Percentiles rank a stretch among this genome's conserved stretches.
Evolutionary conservation across 1,139 yeast genomes (phyloP).

Genomic region (Magnusiomyces fungicola): DNA sequence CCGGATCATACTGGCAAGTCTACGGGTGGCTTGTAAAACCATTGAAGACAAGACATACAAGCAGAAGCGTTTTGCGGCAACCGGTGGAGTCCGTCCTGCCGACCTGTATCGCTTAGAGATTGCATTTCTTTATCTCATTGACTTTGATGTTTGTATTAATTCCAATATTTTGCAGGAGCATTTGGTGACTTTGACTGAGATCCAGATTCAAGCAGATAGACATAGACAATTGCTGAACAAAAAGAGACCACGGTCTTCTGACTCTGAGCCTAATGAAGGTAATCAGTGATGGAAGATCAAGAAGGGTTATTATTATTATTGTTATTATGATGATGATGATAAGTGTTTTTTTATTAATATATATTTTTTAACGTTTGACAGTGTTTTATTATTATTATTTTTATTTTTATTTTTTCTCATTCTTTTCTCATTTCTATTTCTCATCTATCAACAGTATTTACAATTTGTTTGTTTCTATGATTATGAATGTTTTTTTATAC

Average conservation of each 20-base stretch:
- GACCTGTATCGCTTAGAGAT: conserved; percentile 44
- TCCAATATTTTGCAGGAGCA: conserved; percentile 25
- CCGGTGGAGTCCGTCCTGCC: conserved; percentile 42
- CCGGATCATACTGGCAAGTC: conserved; percentile 42
- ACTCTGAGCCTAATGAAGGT: no score
- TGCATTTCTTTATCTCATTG: conserved; percentile 37
- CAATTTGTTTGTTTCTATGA: no score
- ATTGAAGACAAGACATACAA: conserved; percentile 47
- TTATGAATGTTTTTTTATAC: no score
- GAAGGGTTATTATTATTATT: no score
- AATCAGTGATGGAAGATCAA: no score
- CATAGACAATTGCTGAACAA: conserved; percentile 7
- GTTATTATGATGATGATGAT: no score
- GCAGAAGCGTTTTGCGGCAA: conserved; percentile 45
- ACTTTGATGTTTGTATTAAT: conserved; percentile 34
- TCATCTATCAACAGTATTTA: no score
- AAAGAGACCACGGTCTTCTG: neutral
- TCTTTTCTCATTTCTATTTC: no score
- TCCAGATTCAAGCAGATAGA: conserved; percentile 19
- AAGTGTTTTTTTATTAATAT: no score
- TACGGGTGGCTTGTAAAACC: conserved; percentile 45
- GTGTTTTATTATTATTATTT: no score
- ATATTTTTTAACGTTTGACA: no score
- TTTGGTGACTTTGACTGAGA: conserved; percentile 22
- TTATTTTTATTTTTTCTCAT: no score